Base-by-base conservation (phyloP, 2,329 filamentous ascomycete species). In the Dactylonectria macrodidyma region DNA sequence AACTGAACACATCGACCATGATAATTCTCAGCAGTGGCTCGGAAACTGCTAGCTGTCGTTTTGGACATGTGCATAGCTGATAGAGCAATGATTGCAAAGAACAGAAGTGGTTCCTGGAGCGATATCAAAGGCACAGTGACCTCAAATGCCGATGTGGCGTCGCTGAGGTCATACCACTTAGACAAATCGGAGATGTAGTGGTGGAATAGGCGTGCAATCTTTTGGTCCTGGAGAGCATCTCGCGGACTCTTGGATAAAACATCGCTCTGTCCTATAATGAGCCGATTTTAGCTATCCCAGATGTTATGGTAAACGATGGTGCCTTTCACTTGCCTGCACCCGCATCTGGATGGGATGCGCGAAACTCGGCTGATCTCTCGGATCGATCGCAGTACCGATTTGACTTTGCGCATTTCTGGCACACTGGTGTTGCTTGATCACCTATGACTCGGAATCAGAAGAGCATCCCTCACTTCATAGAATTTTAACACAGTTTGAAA, bases 111-210 rank as follows among this genome's bases (percentile, higher is more conserved):
- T 41, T 80, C 81, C 2, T 81, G 76, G 10, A 85, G 73, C 1
- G 84, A 81, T 9, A 78, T 64, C 5, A 69, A 59, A 0, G 84
- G 80, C 0, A 86, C 79, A 0, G 73, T 47, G 3, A 72, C 78
- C 6, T 72, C 76, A 38, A 86, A 86, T 4, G 75, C 70, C 1
- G 71, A 75, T 2, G 71, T 59, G 1, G 75, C 63, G 62, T 86
- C 84, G 52, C 82, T 84, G 8, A 87, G 78, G 58, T 87, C 84
- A 69, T 86, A 86, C 84, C 84, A 86, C 2, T 76, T 73, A 1
- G 84, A 83, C 19, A 86, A 73, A 44, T 74, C 62, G 1, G 69
- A 65, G 9, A 81, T 79, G 69, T 86, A 86, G 61, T 81, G 78
- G 48, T 80, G 76, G 51, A 85, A 85, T 14, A 83, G 73, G 7